phyloP scores from a whole-genome alignment of 2,329 filamentous ascomycete genomes.

The Penicillium sp. region DNA sequence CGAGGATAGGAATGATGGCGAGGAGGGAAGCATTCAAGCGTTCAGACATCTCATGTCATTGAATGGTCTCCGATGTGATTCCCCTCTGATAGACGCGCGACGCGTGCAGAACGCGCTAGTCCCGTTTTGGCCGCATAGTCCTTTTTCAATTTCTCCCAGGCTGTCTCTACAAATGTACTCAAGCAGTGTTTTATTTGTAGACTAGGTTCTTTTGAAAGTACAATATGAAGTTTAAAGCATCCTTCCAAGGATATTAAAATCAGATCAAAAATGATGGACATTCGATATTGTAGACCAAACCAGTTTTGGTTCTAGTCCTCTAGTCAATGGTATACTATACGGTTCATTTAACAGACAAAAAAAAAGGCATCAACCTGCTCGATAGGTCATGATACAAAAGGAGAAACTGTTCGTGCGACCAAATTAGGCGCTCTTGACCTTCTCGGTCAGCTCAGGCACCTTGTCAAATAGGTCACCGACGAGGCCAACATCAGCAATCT shows the following conservation, averaged over 20 bases:
- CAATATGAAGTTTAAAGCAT: background rate
- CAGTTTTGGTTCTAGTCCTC: constrained; percentile 7
- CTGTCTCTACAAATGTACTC: background rate
- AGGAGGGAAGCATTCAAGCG: constrained; percentile 36
- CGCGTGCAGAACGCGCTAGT: constrained; percentile 29
- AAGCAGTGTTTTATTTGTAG: background rate
- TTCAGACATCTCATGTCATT: constrained; percentile 15
- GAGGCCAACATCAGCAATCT: constrained; percentile 91
- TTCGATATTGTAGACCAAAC: constrained; percentile 8
- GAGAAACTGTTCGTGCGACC: constrained; percentile 8
- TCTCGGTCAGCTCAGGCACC: constrained; percentile 93
- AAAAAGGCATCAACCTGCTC: constrained; percentile 9
- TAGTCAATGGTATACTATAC: constrained; percentile 21
- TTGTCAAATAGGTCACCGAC: constrained; percentile 95
- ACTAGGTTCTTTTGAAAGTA: background rate
- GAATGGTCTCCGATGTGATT: constrained; percentile 10
- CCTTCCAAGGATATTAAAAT: background rate
- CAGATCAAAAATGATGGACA: background rate
- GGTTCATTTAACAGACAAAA: constrained; percentile 12
- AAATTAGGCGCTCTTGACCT: constrained; percentile 63
- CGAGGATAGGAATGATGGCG: constrained; percentile 44
- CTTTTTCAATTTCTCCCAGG: background rate
- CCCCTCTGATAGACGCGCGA: constrained; percentile 29
- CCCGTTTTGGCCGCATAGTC: constrained; percentile 16
- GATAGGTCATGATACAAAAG: constrained; percentile 23